Conservation (phyloP, 306 rosid species). For the apple (Malus domestica) region DNA sequence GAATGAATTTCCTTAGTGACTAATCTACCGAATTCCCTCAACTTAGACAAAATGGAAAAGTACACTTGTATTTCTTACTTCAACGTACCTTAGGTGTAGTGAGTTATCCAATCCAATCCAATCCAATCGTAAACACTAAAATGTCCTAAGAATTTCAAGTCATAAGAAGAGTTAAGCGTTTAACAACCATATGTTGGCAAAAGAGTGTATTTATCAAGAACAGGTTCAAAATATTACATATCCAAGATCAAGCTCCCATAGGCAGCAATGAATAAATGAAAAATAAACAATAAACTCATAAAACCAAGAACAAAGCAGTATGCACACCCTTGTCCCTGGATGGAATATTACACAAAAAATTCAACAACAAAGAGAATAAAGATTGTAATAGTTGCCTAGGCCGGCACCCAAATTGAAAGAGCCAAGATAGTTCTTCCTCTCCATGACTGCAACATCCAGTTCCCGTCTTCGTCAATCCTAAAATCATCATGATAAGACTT, state of each 20-base stretch:
- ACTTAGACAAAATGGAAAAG: too few relatives aligned
- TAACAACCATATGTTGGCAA: neutral
- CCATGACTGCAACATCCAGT: slow-evolving; percentile 38
- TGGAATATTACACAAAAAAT: neutral
- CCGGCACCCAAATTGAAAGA: slow-evolving; percentile 24
- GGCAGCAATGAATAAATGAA: neutral
- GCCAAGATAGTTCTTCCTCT: slow-evolving; percentile 17
- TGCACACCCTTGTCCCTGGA: neutral
- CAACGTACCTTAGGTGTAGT: too few relatives aligned
- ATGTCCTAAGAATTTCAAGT: too few relatives aligned
- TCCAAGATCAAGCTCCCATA: neutral
- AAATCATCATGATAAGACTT: slow-evolving; percentile 22
- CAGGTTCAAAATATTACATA: neutral
- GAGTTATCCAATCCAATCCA: too few relatives aligned
- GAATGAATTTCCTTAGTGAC: too few relatives aligned
- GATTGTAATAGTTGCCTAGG: neutral
- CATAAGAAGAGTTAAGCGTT: too few relatives aligned
- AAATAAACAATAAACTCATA: neutral
- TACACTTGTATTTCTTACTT: too few relatives aligned
- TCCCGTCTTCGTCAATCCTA: slow-evolving; percentile 17
- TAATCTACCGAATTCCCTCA: too few relatives aligned
- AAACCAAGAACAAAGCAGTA: neutral
- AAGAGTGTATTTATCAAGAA: neutral
- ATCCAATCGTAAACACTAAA: too few relatives aligned
- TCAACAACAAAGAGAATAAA: neutral